Evolutionary conservation across 1,139 yeast genomes (phyloP).

Genomic region (Casaregolazyma lundiana): DNA sequence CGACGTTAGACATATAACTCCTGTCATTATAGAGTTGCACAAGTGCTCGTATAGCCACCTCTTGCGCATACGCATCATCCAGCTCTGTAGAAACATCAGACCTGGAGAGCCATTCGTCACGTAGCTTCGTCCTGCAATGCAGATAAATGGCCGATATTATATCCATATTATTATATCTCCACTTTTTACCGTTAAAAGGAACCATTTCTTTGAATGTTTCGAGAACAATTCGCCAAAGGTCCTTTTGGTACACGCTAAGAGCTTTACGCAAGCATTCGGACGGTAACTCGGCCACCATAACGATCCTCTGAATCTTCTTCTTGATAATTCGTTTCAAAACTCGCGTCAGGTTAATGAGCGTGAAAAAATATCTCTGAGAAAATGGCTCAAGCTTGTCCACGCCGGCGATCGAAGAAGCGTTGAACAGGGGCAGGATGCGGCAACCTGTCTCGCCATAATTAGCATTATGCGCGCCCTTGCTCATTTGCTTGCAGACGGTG

Average conservation of each 20-base stretch:
- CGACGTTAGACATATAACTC: slow-evolving; percentile 18
- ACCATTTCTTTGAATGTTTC: slow-evolving; percentile 70
- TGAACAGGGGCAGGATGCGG: slow-evolving; percentile 7
- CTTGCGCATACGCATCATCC: slow-evolving; percentile 79
- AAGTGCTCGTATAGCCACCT: slow-evolving; percentile 74
- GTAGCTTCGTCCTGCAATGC: slow-evolving; percentile 63
- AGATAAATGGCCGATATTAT: slow-evolving; percentile 81
- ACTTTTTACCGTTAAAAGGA: slow-evolving; percentile 89
- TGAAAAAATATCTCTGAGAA: slow-evolving; percentile 31
- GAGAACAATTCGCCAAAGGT: slow-evolving; percentile 65
- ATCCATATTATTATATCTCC: slow-evolving; percentile 94
- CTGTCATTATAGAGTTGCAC: slow-evolving; percentile 72
- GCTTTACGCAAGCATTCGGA: slow-evolving; percentile 38
- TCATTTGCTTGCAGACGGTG: slow-evolving; percentile 37
- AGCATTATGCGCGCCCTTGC: slow-evolving; percentile 16
- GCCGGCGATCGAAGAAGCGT: slow-evolving; percentile 1
- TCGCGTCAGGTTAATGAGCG: slow-evolving; percentile 33
- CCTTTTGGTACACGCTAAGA: slow-evolving; percentile 49
- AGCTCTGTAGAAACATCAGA: slow-evolving; percentile 71
- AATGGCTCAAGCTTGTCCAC: slow-evolving; percentile 20
- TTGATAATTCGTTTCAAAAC: slow-evolving; percentile 34
- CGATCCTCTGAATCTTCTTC: slow-evolving; percentile 39
- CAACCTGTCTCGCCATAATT: slow-evolving; percentile 12
- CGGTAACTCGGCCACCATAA: slow-evolving; percentile 40
- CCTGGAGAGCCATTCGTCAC: slow-evolving; percentile 89